Evolutionary conservation across 2,329 filamentous ascomycete species (phyloP), one percentile per base, ranked within the genome.

Genomic region (Drechslera avenae): DNA sequence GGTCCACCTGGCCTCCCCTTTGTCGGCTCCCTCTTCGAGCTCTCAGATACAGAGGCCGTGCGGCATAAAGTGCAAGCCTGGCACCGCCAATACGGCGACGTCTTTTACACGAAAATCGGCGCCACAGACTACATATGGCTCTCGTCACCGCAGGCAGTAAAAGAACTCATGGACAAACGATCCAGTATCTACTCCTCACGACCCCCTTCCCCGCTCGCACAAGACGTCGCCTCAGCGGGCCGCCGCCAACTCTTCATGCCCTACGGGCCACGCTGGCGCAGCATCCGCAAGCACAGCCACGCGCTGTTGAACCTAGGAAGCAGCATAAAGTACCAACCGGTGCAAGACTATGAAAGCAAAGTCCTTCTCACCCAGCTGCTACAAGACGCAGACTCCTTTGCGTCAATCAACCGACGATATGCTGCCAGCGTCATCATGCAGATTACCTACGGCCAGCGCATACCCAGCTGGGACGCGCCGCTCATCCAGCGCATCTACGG

Each of bases 101-200:
- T 76, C 3, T 73, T 75, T 36, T 71, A 75, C 50, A 75, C 73
- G 13, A 74, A 74, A 50, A 68, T 76, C 8, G 74, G 75, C 12
- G 73, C 69, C 19, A 66, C 71, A 26, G 73, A 76, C 54, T 76
- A 70, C 46, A 65, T 76, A 33, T 76, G 72, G 72, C 63, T 77
- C 6, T 73, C 67, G 48, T 78, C 80, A 30, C 77, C 79, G 0
- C 78, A 77, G 69, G 71, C 75, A 1, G 81, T 81, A 0, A 79
- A 78, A 32, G 81, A 83, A 16, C 69, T 84, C n/a, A 78, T 84
- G 47, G 80, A 82, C 52, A 81, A 81, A 58, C 77, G 78, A 33
- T 78, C 78, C 0, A 74, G 75, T n/a, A 74, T 80, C 37, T 83
- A 83, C 59, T 77, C 78, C 1, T 81, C 81, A 1, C 74, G 78